phyloP scores from a whole-genome alignment of 2,329 filamentous ascomycete species.

The Fusarium sulawesiense region DNA sequence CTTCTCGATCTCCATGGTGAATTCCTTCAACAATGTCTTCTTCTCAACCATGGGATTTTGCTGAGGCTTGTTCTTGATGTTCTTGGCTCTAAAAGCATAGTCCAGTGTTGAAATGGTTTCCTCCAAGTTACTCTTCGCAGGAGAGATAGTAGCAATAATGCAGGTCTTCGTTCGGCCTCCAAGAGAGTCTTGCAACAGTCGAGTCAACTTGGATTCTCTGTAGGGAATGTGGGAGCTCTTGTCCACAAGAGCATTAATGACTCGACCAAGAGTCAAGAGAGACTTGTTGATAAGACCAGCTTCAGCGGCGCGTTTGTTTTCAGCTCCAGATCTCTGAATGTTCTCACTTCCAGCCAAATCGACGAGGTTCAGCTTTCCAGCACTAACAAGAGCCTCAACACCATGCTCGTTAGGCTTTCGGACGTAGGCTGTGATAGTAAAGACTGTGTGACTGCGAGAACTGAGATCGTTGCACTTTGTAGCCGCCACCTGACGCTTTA shows the following conservation, averaged over 20 bases:
- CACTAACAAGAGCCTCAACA: slow-evolving; percentile 88
- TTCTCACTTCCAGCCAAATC: slow-evolving; percentile 98
- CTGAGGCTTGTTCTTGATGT: slow-evolving; percentile 98
- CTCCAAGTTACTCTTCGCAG: slow-evolving; percentile 93
- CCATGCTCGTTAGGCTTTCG: slow-evolving; percentile 84
- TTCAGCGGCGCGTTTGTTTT: slow-evolving; percentile 96
- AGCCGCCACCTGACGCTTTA: slow-evolving; percentile 96
- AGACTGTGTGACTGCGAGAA: slow-evolving; percentile 96
- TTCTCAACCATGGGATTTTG: slow-evolving; percentile 93
- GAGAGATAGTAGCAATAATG: slow-evolving; percentile 96
- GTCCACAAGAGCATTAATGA: slow-evolving; percentile 97
- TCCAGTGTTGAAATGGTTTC: slow-evolving; percentile 98
- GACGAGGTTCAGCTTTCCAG: slow-evolving; percentile 95
- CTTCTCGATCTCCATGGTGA: slow-evolving; percentile 92
- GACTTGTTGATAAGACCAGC: slow-evolving; percentile 99
- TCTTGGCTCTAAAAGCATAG: slow-evolving; percentile 97
- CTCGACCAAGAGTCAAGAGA: slow-evolving; percentile 89
- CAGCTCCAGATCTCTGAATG: slow-evolving; percentile 94
- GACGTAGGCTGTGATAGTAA: slow-evolving; percentile 92
- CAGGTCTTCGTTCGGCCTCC: slow-evolving; percentile 97
- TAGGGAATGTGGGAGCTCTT: slow-evolving; percentile 88
- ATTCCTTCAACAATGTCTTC: slow-evolving; percentile 89
- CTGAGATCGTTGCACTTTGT: slow-evolving; percentile 99
- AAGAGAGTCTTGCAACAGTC: slow-evolving; percentile 93
- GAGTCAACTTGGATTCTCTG: slow-evolving; percentile 94